Base-by-base conservation (phyloP, 495 filamentous ascomycete genomes). In the Lepraria neglecta region DNA sequence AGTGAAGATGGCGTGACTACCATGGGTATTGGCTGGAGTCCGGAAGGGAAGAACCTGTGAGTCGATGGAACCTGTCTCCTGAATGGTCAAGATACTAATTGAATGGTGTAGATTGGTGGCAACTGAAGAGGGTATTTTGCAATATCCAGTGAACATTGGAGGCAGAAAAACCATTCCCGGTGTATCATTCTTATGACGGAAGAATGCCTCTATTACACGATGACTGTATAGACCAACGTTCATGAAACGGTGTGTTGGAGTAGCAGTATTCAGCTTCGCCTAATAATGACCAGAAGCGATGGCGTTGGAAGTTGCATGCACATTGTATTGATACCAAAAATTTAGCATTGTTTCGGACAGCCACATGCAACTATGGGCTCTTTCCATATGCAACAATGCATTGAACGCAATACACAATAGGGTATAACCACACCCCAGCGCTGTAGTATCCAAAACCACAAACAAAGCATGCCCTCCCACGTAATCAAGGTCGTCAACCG, bases 71-170 rank as follows among this genome's bases (percentile, higher is more conserved):
- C 55, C 58, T 35, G n/a, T 57, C 43, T 21, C 27, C 17, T n/a
- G 27, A 17, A n/a, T 28, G 9, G 11, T 12, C 17, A 44, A 11
- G 17, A 30, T 51, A 33, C 17, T 56, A 21, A 47, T 42, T 45
- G 1, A 45, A 30, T 31, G 52, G 58, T 47, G 9, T 60, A 90
- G 88, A 61, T 90, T 85, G 64, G 77, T 88, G 66, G 88, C 80
- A n/a, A 87, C 87, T 4, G 78, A 88, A 57, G 79, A 87, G 54
- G 88, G 88, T 21, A 87, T 92, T 19, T 86, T 88, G 61, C 85
- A 91, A 71, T 88, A 84, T 63, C 78, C 78, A 27, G 75, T 91
- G 59, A 87, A 92, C 67, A 68, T 84, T 24, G 69, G 77, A n/a
- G 80, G 82, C 54, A 78, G 87, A 60, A 87, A 83, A 71, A 77